phyloP scores from a whole-genome alignment of 352 stramenopile species.

The Pythium angustatum region DNA sequence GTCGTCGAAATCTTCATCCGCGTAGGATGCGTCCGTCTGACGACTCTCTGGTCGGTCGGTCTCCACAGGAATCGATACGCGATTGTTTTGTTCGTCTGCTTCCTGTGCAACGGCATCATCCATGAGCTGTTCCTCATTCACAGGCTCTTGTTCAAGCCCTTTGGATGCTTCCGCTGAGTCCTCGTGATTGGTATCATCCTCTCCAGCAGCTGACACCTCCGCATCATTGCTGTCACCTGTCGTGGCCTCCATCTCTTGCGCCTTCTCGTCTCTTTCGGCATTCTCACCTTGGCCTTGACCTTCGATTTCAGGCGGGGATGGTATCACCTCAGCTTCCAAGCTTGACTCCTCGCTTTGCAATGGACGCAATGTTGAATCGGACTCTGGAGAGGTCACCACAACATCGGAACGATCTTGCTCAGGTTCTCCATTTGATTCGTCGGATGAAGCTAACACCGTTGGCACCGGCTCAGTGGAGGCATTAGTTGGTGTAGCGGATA shows the following conservation, averaged over 20 bases:
- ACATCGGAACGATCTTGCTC: not conserved
- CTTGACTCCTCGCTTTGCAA: not conserved
- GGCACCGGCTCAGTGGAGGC: too few relatives aligned
- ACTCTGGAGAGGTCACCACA: too few relatives aligned
- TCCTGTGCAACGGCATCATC: not conserved
- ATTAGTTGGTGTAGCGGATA: too few relatives aligned
- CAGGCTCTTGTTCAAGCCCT: too few relatives aligned
- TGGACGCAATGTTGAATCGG: not conserved
- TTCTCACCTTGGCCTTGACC: not conserved
- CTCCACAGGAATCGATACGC: not conserved
- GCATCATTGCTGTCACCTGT: too few relatives aligned
- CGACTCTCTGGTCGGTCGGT: slow-evolving; percentile 25
- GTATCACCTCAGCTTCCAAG: not conserved
- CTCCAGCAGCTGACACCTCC: too few relatives aligned
- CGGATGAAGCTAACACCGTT: too few relatives aligned
- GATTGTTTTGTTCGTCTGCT: not conserved
- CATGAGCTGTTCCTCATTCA: not conserved
- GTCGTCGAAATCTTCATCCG: slow-evolving; percentile 29
- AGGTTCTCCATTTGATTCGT: not conserved
- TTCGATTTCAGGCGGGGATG: not conserved
- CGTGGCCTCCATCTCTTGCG: not conserved
- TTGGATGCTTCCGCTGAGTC: too few relatives aligned
- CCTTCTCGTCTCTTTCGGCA: not conserved
- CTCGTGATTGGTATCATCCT: too few relatives aligned
- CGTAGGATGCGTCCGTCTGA: slow-evolving; percentile 23